Base-by-base conservation (phyloP, 2,329 filamentous ascomycete genomes). In the Tolypocladium sp. region DNA sequence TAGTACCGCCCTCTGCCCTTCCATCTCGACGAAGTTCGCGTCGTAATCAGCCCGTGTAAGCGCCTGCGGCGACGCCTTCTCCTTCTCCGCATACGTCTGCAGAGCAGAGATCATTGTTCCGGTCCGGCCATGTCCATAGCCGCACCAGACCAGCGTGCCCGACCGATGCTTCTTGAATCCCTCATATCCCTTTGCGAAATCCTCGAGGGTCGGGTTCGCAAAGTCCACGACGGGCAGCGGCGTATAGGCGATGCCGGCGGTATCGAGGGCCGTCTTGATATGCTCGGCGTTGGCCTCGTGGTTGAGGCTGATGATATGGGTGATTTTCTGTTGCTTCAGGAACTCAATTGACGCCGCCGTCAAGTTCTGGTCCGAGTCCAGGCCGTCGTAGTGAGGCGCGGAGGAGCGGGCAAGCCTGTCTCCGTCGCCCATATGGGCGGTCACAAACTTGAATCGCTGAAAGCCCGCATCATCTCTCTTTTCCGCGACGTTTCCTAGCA, bases 91-190 rank as follows among this genome's bases (percentile, higher is more conserved):
- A 9, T 53, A 57, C 40, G 59, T 57, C 20, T 62, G 61, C 13
- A 62, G 33, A 7, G 57, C 59, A 9, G 41, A 33, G n/a, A 62
- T 15, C 40, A 61, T 54, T 0, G 57, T 59, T 1, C 61, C 61
- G 6, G 61, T 62, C 22, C 59, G 57, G 13, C 61, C 61, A n/a
- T 58, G 52, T 2, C 61, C 61, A 20, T 55, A 61, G 40, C 61
- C 61, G 17, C 61, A 62, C 57, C 59, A 62, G 2, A 62, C 56
- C 4, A 62, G 57, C 3, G 61, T 62, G 4, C 55, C 52, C 4
- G 33, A 1, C n/a, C 54, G 22, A 17, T 59, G 38, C 10, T 51
- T 20, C 10, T 30, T 30, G 30, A 61, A 61, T 2, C 38, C 33
- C 3, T 52, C 44, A 9, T 54, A 60, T 6, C 30, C 59, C 20